Conservation (phyloP, 139 green algal species). For the Deuterostichococcus epilithicus region DNA sequence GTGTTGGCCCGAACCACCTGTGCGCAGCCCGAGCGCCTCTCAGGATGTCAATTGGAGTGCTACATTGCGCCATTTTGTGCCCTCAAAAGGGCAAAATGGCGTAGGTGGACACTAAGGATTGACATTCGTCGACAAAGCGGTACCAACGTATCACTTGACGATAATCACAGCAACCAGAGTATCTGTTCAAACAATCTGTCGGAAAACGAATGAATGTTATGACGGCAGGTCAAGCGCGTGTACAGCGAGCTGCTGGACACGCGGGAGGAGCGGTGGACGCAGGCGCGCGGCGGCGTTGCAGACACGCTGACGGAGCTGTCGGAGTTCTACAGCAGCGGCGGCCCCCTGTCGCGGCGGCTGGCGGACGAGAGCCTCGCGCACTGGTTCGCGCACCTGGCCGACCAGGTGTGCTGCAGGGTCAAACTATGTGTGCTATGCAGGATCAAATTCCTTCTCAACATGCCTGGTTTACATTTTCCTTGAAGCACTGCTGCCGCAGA, state of each 20-base stretch:
- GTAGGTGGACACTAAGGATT: no score
- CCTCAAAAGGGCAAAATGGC: no score
- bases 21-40: no score
- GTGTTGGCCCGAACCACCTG: no score
- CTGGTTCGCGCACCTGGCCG: conserved; percentile 12
- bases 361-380: neutral
- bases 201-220: neutral
- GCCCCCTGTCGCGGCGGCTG: neutral
- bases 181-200: neutral
- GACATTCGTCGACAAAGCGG: no score
- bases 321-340: neutral
- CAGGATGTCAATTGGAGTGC: no score
- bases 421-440: neutral
- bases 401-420: conserved; percentile 8
- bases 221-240: conserved; percentile 11
- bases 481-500: neutral
- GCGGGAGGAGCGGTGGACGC: conserved; percentile 4
- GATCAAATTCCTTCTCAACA: neutral
- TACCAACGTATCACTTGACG: neutral
- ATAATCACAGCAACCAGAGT: no score
- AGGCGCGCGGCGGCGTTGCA: neutral
- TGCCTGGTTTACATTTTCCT: neutral
- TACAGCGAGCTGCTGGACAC: conserved; percentile 10
- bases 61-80: no score
- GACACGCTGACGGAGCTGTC: conserved; percentile 5